Evolutionary conservation across 2,329 filamentous ascomycete species (phyloP).

Genomic region (Ceratocystis harringtonii): DNA sequence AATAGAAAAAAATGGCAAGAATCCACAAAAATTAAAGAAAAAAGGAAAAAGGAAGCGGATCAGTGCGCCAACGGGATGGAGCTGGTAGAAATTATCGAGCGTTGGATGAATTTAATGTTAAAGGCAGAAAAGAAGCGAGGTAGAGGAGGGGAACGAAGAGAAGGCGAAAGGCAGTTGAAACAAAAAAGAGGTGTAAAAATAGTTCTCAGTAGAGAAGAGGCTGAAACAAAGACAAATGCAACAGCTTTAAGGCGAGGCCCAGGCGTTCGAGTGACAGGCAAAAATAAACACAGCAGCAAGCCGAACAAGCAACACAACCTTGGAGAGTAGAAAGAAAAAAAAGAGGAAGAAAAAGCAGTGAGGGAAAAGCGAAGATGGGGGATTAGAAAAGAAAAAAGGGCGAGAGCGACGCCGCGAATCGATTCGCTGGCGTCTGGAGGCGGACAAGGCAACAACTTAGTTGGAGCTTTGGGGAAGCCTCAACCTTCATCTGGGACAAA

Average conservation of each 20-base stretch:
- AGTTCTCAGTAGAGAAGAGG: neutral
- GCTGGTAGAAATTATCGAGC: neutral
- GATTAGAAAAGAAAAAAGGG: neutral
- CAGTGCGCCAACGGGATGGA: neutral
- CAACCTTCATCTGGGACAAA: neutral
- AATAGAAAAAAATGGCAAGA: neutral
- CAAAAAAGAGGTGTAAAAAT: constrained; percentile 5
- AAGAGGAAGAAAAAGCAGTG: neutral
- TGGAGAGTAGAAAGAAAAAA: neutral
- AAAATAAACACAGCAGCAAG: neutral
- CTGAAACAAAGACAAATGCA: neutral
- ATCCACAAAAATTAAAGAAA: neutral
- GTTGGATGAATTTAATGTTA: neutral
- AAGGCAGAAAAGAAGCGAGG: neutral
- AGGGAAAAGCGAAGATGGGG: neutral
- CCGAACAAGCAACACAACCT: neutral
- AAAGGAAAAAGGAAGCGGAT: neutral
- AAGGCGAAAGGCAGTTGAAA: neutral
- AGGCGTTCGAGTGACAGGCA: neutral
- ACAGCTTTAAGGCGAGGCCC: neutral
- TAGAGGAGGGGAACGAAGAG: neutral
- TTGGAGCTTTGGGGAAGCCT: neutral
- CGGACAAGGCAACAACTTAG: neutral
- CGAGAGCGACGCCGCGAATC: neutral
- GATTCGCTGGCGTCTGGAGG: neutral